These are phyloP conservation scores for Comarum palustre DNA, from an alignment of 306 rosid genomes.

Conservation along the genomic window DNA sequence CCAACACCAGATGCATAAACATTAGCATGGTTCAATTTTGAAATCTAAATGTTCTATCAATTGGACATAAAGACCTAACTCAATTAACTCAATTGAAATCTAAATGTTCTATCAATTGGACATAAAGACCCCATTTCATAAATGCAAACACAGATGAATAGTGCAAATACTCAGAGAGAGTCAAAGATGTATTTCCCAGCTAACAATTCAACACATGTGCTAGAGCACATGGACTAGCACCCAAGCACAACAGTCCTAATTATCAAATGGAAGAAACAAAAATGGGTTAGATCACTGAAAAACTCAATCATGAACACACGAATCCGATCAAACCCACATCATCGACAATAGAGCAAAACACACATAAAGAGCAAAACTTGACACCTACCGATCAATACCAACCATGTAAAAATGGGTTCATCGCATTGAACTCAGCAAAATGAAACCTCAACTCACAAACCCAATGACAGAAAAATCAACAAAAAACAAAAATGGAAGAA, in stretches of 20 bases:
- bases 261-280: not conserved
- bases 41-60: no score
- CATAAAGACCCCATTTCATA: not conserved
- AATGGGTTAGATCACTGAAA: slow-evolving; percentile 11
- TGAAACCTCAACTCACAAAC: slow-evolving; percentile 6
- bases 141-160: slow-evolving; percentile 6
- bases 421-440: slow-evolving; percentile 5
- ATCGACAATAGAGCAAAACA: slow-evolving; percentile 5
- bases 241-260: slow-evolving; percentile 7
- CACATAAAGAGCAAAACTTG: not conserved
- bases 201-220: slow-evolving; percentile 4
- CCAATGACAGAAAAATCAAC: not conserved
- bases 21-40: not conserved
- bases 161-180: not conserved
- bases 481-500: not conserved
- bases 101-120: no score
- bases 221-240: slow-evolving; percentile 1
- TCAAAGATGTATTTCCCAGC: not conserved
- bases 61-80: no score
- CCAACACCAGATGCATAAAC: not conserved
- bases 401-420: slow-evolving; percentile 1
- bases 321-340: slow-evolving; percentile 43
- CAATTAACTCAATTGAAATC: no score
- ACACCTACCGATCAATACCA: slow-evolving; percentile 9
- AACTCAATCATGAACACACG: slow-evolving; percentile 17